phyloP scores from a whole-genome alignment of 1,284 basidiomycete species.

The Malassezia sympodialis region DNA sequence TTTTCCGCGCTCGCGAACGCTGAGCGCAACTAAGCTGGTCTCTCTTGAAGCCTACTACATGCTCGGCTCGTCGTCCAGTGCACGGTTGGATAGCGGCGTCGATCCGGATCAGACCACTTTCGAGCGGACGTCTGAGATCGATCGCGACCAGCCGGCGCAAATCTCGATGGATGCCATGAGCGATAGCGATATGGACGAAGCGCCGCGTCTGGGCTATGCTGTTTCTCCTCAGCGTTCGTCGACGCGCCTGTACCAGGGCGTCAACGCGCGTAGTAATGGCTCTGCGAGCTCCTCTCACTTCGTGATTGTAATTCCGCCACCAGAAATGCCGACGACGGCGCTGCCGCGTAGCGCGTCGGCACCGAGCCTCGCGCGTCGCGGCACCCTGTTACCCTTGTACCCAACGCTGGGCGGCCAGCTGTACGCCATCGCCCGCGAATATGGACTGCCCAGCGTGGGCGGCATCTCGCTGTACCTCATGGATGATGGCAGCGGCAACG shows the following conservation, averaged over 20 bases:
- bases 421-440: slow-evolving; percentile 44
- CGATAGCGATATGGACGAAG: not conserved
- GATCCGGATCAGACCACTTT: not conserved
- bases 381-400: slow-evolving; percentile 40
- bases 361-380: slow-evolving; percentile 22
- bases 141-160: not conserved
- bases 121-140: not conserved
- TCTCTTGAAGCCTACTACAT: not conserved
- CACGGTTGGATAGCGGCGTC: not conserved
- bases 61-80: not conserved
- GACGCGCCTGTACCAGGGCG: slow-evolving; percentile 6
- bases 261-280: not conserved
- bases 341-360: slow-evolving; percentile 9
- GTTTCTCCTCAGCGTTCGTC: not conserved
- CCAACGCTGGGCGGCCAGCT: slow-evolving; percentile 43
- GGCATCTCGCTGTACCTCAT: slow-evolving; percentile 38
- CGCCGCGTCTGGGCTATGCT: not conserved
- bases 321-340: slow-evolving; percentile 16
- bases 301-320: slow-evolving; percentile 13
- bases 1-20: not conserved
- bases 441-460: slow-evolving; percentile 39
- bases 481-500: slow-evolving; percentile 38
- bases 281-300: slow-evolving; percentile 12
- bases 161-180: not conserved
- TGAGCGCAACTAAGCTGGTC: not conserved